Percentiles rank a stretch among this genome's conserved stretches.
Conservation (phyloP, 73 alveolate species). For the Paramecium primaurelia region DNA sequence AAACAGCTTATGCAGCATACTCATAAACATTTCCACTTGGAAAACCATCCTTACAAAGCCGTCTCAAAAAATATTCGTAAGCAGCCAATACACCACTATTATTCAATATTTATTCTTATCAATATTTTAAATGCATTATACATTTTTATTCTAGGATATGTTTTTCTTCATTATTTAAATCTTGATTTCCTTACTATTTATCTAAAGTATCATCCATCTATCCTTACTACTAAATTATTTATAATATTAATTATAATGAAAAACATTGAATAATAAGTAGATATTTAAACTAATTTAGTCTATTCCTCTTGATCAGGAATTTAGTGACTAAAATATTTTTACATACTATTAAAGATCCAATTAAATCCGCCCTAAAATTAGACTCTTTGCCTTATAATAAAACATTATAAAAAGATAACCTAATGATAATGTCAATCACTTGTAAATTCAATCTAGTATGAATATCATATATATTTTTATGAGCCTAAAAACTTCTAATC, state of each 20-base stretch:
- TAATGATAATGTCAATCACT: background rate
- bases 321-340: background rate
- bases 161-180: background rate
- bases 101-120: slow-evolving; percentile 7
- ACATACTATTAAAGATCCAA: background rate
- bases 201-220: background rate
- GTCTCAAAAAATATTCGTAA: slow-evolving; percentile 47
- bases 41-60: slow-evolving; percentile 57
- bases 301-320: background rate
- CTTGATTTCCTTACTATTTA: background rate
- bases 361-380: background rate
- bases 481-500: background rate
- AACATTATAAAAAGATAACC: background rate
- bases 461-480: background rate
- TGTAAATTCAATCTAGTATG: background rate
- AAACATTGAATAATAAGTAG: background rate
- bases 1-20: slow-evolving; percentile 53
- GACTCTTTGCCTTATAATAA: background rate
- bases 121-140: background rate
- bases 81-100: slow-evolving; percentile 44
- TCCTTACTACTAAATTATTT: background rate
- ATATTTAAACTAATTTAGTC: background rate
- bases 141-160: slow-evolving; percentile 35
- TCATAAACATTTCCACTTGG: slow-evolving; percentile 60
- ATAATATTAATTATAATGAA: background rate